Evolutionary conservation across 768 basidiomycete species (phyloP).

Genomic region (Candolleomyces eurysporus): DNA sequence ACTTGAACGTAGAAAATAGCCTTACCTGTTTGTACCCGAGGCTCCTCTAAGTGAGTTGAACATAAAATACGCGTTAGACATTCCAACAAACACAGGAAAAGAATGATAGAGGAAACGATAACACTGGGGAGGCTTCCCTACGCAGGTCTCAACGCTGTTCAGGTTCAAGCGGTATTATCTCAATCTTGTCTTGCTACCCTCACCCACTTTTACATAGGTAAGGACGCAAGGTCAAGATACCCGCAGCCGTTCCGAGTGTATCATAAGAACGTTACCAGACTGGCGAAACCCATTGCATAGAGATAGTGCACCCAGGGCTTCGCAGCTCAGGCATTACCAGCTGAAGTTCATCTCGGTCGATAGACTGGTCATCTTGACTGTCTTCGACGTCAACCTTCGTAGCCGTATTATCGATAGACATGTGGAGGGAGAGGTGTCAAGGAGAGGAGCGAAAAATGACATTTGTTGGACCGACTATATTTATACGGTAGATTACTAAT

Average conservation of each 20-base stretch:
- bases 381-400: conserved; percentile 21
- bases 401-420: conserved; percentile 17
- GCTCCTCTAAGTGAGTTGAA: conserved; percentile 46
- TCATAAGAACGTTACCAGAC: conserved; percentile 76
- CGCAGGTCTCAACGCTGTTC: conserved; percentile 97
- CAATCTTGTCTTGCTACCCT: conserved; percentile 60
- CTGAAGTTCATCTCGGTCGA: conserved; percentile 44
- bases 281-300: conserved; percentile 28
- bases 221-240: conserved; percentile 56
- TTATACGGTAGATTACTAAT: conserved; percentile 10
- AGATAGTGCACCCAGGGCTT: conserved; percentile 24
- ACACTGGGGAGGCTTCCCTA: conserved; percentile 90
- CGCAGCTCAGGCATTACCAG: conserved; percentile 38
- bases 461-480: not conserved
- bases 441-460: conserved; percentile 5
- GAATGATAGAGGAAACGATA: conserved; percentile 41
- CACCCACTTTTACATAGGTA: conserved; percentile 24
- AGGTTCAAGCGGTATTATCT: conserved; percentile 98
- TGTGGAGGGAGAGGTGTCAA: conserved; percentile 5
- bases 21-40: conserved; percentile 81
- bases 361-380: conserved; percentile 20
- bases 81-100: conserved; percentile 25
- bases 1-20: not conserved
- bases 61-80: conserved; percentile 48
- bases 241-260: conserved; percentile 85